A percentile compares a stretch with the other conserved stretches of the same genome.
Evolutionary conservation across 2,329 filamentous ascomycete genomes (phyloP).

Genomic region (Cryphonectria parasitica): DNA sequence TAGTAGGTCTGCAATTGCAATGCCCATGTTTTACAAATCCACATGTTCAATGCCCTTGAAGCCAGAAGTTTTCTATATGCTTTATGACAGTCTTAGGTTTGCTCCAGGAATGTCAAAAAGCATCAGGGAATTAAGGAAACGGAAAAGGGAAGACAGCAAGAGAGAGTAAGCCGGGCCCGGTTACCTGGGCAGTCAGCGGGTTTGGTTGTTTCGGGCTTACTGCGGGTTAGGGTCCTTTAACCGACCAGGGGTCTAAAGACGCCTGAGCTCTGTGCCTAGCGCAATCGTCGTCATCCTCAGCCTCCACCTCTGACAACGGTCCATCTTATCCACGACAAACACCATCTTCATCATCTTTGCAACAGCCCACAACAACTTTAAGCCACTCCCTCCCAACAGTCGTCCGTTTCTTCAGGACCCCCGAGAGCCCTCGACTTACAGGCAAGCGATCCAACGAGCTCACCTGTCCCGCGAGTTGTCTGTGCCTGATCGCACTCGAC

Average conservation of each 20-base stretch:
- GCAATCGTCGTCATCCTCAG: constrained; percentile 30
- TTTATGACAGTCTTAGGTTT: no score
- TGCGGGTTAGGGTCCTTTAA: constrained; percentile 23
- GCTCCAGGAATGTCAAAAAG: background rate
- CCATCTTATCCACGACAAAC: background rate
- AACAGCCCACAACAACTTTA: background rate
- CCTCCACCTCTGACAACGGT: constrained; percentile 18
- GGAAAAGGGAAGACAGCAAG: no score
- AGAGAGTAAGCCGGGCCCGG: no score
- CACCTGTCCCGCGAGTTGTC: background rate
- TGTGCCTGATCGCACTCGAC: background rate
- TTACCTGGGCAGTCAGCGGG: background rate
- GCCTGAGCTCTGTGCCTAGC: constrained; percentile 4
- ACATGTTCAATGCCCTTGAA: no score
- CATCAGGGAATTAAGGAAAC: background rate
- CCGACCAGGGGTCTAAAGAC: constrained; percentile 16
- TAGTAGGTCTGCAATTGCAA: no score
- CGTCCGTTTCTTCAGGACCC: background rate
- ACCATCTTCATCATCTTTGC: background rate
- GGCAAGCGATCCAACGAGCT: background rate
- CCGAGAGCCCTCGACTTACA: background rate
- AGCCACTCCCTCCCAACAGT: background rate
- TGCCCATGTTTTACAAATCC: no score
- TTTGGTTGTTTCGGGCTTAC: background rate
- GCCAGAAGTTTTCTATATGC: no score